Base-by-base conservation (phyloP, 345 rosid species). In the Erysimum cheiranthoides region DNA sequence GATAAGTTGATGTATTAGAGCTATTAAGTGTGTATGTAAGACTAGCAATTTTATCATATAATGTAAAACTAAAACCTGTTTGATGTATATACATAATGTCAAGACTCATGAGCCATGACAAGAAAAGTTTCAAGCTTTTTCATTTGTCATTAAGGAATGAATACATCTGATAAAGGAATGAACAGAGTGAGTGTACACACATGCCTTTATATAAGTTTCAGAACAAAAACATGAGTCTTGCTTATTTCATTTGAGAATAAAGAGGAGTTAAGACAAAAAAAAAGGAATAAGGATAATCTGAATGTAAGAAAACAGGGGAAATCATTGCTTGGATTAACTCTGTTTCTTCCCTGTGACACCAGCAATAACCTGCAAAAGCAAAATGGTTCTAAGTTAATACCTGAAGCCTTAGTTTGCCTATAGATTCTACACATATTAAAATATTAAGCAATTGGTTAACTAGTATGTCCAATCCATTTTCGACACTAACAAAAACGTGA, bases 341-440 rank as follows among this genome's bases (percentile, higher is more conserved):
- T 86, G 78, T 71, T 81, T 85, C 85, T 93, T 93, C 62, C 98
- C 93, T 35, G 92, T 87, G 82, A 90, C 88, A 34, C 96, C 97
- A 11, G 93, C 94, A 70, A 91, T 84, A 54, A 90, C 94, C 97
- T 93, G 85, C 82, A 78, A 66, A 71, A 50, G 67, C 52, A 68
- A 61, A 52, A 4, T 35, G 43, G 12, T 27, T 25, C 31, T 2
- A 17, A 73, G 71, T 59, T 13, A 59, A 32, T 10, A 40, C 64
- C n/a, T 42, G 50, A 59, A n/a, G 13, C 43, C 18, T 63, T 30
- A 28, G 30, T 25, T 49, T 10, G 18, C 10, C 56, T 14, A 30
- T 5, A 53, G 46, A 42, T 11, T 12, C 17, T 2, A 53, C 0
- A 30, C 43, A 47, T 50, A 59, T 18, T n/a, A 1, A 39, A 32